These are phyloP conservation scores for Cyberlindnera xylosilytica DNA, from an alignment of 805 yeast species.

Conservation along the genomic window DNA sequence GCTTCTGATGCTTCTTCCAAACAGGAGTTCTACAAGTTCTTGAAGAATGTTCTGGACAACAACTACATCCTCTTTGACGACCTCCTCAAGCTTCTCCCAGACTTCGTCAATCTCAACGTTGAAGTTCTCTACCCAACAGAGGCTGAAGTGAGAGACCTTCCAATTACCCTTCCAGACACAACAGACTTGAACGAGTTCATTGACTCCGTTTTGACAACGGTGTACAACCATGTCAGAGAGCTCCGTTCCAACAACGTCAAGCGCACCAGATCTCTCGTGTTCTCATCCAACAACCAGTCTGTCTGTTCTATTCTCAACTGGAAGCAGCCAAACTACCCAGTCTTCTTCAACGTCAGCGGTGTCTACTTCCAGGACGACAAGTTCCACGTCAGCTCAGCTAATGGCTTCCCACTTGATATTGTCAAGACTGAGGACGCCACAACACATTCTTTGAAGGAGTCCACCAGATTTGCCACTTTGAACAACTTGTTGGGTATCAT, in stretches of 20 bases:
- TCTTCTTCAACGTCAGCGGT: constrained; percentile 79
- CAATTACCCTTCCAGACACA: constrained; percentile 38
- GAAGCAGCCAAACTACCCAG: constrained; percentile 99
- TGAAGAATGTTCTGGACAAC: constrained; percentile 43
- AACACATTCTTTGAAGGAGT: constrained; percentile 75
- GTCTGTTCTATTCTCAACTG: constrained; percentile 94
- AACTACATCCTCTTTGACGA: constrained; percentile 59
- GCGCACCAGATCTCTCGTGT: constrained; percentile 63
- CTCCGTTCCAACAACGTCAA: constrained; percentile 34
- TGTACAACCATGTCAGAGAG: constrained; percentile 71
- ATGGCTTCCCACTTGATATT: constrained; percentile 33
- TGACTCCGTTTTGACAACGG: constrained; percentile 65
- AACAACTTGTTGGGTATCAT: constrained; percentile 86
- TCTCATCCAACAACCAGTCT: constrained; percentile 81
- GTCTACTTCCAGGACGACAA: constrained; percentile 36
- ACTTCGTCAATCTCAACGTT: constrained; percentile 62
- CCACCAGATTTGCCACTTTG: constrained; percentile 71
- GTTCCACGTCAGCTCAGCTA: constrained; percentile 39
- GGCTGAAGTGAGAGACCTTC: constrained; percentile 39
- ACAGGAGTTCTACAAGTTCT: constrained; percentile 23
- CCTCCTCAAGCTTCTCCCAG: constrained; percentile 53
- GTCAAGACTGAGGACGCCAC: constrained; percentile 36
- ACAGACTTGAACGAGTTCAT: constrained; percentile 67
- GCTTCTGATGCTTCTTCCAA: constrained; percentile 3
- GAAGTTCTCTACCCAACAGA: constrained; percentile 76